These are phyloP conservation scores for Pythium grandisporangium DNA, from an alignment of 352 stramenopile species.

Conservation along the genomic window DNA sequence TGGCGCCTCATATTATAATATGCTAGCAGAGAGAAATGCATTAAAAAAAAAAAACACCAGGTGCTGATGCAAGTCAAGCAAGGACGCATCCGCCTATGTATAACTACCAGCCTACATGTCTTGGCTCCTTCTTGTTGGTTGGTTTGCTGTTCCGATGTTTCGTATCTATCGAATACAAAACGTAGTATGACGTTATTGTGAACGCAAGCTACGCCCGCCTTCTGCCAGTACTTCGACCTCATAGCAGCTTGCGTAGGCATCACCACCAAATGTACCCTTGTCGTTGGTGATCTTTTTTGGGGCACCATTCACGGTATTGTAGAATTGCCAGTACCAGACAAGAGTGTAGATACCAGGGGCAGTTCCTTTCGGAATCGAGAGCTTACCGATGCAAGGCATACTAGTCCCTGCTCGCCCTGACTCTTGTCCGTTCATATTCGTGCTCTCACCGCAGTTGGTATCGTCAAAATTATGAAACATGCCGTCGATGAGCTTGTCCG, in stretches of 20 bases:
- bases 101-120: no score
- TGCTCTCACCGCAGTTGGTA: constrained; percentile 27
- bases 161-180: no score
- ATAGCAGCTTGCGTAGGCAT: constrained; percentile 38
- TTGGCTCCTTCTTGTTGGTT: no score
- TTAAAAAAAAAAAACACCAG: no score
- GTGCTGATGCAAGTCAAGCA: no score
- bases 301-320: constrained; percentile 1
- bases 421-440: neutral
- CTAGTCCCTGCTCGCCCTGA: constrained; percentile 20
- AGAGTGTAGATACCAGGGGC: constrained; percentile 33
- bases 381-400: constrained; percentile 26
- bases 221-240: constrained; percentile 25
- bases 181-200: no score
- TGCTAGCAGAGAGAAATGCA: no score
- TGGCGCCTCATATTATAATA: no score
- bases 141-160: no score
- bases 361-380: constrained; percentile 21
- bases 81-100: no score
- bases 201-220: no score
- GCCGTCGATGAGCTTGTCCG: constrained; percentile 31
- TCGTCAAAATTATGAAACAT: constrained; percentile 46
- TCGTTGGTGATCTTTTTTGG: constrained; percentile 11
- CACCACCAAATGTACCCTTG: constrained; percentile 24
- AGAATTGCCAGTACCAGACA: constrained; percentile 57